Percentiles rank a stretch among this genome's conserved stretches.
These are phyloP conservation scores for Aspergillus vadensis DNA, from an alignment of 2,329 filamentous ascomycete genomes.

Conservation along the genomic window DNA sequence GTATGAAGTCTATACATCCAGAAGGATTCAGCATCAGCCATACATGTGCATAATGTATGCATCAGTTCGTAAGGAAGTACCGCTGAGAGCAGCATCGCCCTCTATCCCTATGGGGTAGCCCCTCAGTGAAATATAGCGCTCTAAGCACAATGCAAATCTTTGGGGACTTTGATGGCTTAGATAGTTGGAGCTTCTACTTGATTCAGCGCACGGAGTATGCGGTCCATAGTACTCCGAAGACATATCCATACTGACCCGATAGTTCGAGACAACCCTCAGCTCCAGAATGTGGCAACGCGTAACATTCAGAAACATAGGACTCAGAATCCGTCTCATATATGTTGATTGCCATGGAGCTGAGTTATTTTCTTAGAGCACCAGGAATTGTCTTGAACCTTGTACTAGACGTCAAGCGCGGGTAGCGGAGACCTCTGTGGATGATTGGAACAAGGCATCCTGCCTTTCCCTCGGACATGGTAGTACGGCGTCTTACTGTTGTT, in stretches of 20 bases:
- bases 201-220: neutral
- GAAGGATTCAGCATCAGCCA: neutral
- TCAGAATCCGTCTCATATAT: neutral
- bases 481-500: neutral
- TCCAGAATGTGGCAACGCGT: neutral
- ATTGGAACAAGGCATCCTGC: neutral
- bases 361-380: neutral
- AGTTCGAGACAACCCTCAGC: neutral
- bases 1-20: conserved; percentile 1
- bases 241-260: neutral
- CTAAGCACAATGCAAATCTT: neutral
- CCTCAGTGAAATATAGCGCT: neutral
- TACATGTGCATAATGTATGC: neutral
- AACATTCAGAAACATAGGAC: neutral
- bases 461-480: neutral
- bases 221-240: neutral
- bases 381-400: neutral
- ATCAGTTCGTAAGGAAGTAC: neutral
- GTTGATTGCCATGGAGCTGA: neutral
- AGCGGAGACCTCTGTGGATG: neutral
- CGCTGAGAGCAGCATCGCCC: neutral
- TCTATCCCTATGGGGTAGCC: neutral
- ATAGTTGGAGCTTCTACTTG: too few species aligned
- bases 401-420: neutral
- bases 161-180: too few species aligned